These are phyloP conservation scores for Hemerocallis citrina DNA, from an alignment of 106 monocot genomes.

Conservation along the genomic window DNA sequence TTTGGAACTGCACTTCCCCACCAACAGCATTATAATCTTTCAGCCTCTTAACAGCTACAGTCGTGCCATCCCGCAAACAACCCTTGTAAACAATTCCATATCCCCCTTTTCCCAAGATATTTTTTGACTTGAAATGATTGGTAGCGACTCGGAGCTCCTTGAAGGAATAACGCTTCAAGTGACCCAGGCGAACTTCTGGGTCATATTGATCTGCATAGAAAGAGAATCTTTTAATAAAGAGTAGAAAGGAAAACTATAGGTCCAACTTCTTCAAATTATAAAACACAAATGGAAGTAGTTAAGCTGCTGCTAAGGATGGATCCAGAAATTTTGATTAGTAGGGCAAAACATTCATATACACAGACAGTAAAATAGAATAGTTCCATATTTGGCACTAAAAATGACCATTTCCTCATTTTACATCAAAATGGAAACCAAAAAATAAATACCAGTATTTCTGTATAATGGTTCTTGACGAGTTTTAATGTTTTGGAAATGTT, in stretches of 20 bases:
- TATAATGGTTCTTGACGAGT: no score
- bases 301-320: no score
- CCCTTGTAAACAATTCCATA: slow-evolving; percentile 95
- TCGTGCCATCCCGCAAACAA: slow-evolving; percentile 61
- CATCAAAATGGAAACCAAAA: no score
- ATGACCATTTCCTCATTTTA: no score
- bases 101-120: slow-evolving; percentile 87
- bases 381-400: no score
- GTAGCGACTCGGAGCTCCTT: slow-evolving; percentile 87
- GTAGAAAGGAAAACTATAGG: neutral
- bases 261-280: neutral
- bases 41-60: slow-evolving; percentile 85
- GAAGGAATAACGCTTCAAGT: slow-evolving; percentile 71
- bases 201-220: slow-evolving; percentile 78
- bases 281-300: neutral
- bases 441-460: no score
- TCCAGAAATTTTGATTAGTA: no score
- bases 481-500: no score
- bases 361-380: no score
- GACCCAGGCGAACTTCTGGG: slow-evolving; percentile 74
- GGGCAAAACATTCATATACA: no score
- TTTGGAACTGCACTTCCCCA: slow-evolving; percentile 87
- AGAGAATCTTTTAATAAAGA: neutral
- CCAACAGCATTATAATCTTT: slow-evolving; percentile 74
- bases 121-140: slow-evolving; percentile 75